phyloP scores from a whole-genome alignment of 1,284 basidiomycete genomes.

The Sporisorium exsertum region DNA sequence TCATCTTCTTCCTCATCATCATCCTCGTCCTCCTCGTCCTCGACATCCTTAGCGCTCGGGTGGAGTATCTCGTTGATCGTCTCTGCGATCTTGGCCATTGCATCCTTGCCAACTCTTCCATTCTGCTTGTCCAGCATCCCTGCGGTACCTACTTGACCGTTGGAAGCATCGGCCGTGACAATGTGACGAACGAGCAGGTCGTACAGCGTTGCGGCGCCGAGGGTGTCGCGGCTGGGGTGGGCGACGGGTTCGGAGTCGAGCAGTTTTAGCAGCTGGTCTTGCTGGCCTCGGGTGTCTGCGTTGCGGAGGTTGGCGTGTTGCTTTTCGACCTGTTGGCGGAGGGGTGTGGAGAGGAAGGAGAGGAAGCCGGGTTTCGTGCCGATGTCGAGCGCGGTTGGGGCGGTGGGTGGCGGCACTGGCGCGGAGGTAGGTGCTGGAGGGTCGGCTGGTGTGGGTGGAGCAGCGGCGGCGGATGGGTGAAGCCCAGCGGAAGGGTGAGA shows the following conservation, averaged over 20 bases:
- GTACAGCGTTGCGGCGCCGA: conserved; percentile 27
- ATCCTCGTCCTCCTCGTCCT: conserved; percentile 26
- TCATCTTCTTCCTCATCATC: conserved; percentile 27
- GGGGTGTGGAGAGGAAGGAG: conserved; percentile 7
- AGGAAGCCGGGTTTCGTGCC: conserved; percentile 17
- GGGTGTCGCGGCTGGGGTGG: neutral
- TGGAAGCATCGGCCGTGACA: neutral
- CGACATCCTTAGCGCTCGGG: conserved; percentile 11
- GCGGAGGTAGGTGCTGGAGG: neutral
- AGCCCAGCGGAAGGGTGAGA: neutral
- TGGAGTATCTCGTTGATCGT: conserved; percentile 10
- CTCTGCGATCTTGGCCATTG: neutral
- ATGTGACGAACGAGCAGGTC: conserved; percentile 27
- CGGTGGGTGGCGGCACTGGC: neutral
- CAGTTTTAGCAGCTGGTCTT: conserved; percentile 19
- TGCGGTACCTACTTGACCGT: neutral
- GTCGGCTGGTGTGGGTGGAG: neutral
- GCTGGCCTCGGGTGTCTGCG: conserved; percentile 22
- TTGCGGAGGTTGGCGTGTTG: conserved; percentile 27
- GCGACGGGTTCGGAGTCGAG: conserved; percentile 25
- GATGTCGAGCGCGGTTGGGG: conserved; percentile 6
- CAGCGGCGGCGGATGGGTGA: neutral
- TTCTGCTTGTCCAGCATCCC: conserved; percentile 14
- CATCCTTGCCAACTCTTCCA: conserved; percentile 23
- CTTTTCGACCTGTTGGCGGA: conserved; percentile 19